phyloP scores from a whole-genome alignment of 2,329 filamentous ascomycete genomes.

The Neofusicoccum laricinum region DNA sequence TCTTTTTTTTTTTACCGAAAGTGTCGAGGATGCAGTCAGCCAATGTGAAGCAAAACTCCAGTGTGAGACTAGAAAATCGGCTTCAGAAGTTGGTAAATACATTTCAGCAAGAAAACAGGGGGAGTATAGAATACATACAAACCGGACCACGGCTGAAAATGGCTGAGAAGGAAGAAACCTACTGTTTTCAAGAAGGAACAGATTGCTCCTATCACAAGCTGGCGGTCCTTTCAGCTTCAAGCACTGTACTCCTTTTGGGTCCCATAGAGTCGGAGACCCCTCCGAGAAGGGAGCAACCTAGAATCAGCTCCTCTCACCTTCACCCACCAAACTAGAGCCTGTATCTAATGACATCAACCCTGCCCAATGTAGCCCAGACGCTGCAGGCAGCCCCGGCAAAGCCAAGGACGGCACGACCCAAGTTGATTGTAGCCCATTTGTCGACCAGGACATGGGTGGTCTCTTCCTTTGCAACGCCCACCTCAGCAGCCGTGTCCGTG shows the following conservation, averaged over 20 bases:
- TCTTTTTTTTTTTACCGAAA: too few relatives aligned
- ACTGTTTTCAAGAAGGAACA: background rate
- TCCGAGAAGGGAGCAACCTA: too few relatives aligned
- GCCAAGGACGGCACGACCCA: slow-evolving; percentile 41
- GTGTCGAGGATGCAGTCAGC: too few relatives aligned
- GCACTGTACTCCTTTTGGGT: too few relatives aligned
- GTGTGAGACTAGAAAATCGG: too few relatives aligned
- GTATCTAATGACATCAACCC: slow-evolving; percentile 14
- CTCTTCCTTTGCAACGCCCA: slow-evolving; percentile 37
- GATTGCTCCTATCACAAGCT: background rate
- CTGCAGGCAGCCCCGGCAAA: slow-evolving; percentile 21
- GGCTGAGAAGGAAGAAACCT: background rate
- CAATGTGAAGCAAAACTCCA: too few relatives aligned
- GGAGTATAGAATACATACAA: background rate
- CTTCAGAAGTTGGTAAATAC: too few relatives aligned
- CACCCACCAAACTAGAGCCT: background rate
- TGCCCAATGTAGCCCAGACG: slow-evolving; percentile 25
- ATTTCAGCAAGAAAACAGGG: background rate
- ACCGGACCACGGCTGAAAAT: background rate
- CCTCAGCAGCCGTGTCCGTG: slow-evolving; percentile 39
- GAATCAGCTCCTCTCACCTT: too few relatives aligned
- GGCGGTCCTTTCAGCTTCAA: too few relatives aligned
- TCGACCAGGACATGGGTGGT: slow-evolving; percentile 54
- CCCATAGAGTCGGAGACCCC: too few relatives aligned
- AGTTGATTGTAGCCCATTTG: slow-evolving; percentile 54